Base-by-base conservation (phyloP, 2,329 filamentous ascomycete species). In the Leptodontidium sp. region DNA sequence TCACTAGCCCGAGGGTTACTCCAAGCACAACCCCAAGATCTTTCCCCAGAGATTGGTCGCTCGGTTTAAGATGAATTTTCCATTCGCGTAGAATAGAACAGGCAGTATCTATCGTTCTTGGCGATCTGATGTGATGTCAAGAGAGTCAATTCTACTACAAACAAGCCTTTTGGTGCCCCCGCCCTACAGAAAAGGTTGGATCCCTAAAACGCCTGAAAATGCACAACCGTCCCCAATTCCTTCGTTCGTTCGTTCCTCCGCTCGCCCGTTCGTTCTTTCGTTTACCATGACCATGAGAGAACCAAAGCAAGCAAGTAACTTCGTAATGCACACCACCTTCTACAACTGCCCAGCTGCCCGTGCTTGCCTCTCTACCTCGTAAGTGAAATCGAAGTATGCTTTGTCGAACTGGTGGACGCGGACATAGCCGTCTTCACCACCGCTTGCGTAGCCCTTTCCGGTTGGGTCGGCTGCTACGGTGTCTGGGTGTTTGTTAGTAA, bases 351-450 rank as follows among this genome's bases (percentile, higher is more conserved):
- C 71, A 64, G 73, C 70, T 58, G 74, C 74, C 68, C 69, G 75
- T 53, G 75, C 75, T 85, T 98, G 94, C 82, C 94, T 88, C 89
- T 99, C 96, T 71, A 98, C 96, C 87, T 99, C 96, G 82, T 97
- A 99, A 86, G 92, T 89, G 85, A 99, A 99, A 83, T 99, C 96
- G 81, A 96, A 98, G 87, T 98, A 99, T 71, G 91, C 89, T 87
- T 97, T 97, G 85, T 99, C 96, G 83, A 99, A 99, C 83, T 97
- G 93, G 84, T 99, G 96, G 75, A 98, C 91, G 79, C 96, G 93
- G 73, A 99, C 95, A 84, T 99, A 99, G 78, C 96, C 96, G 82
- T 99, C 96, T 85, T 99, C 96, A 83, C 94, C 95, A 76, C 96
- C 96, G 78, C 91, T 95, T 78, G 94, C 94, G 84, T 99, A 99